Evolutionary conservation across 164 flowering plant species (phyloP).

Genomic region (grape (Vitis vinifera)): ASM3070453v1 NC_081810.1:6445501-6446000

Average conservation of each 20-base stretch:
- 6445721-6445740: background rate
- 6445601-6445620: background rate
- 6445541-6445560: too few species aligned
- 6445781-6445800: conserved; percentile 38
- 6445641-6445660: too few species aligned
- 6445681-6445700: background rate
- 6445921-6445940: conserved; percentile 13
- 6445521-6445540: too few species aligned
- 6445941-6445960: conserved; percentile 33
- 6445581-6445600: background rate
- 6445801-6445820: conserved; percentile 25
- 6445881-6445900: conserved; percentile 26
- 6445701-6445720: conserved; percentile 35
- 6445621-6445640: too few species aligned
- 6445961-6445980: conserved; percentile 27
- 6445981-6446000: conserved; percentile 11
- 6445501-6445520: too few species aligned
- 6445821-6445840: conserved; percentile 22
- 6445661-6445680: background rate
- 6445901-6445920: background rate
- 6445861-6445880: conserved; percentile 30
- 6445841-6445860: conserved; percentile 26
- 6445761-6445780: conserved; percentile 35
- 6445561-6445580: too few species aligned
- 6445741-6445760: background rate